Conservation (phyloP, 2,329 filamentous ascomycete genomes). For the Neonectria neomacrospora region DNA sequence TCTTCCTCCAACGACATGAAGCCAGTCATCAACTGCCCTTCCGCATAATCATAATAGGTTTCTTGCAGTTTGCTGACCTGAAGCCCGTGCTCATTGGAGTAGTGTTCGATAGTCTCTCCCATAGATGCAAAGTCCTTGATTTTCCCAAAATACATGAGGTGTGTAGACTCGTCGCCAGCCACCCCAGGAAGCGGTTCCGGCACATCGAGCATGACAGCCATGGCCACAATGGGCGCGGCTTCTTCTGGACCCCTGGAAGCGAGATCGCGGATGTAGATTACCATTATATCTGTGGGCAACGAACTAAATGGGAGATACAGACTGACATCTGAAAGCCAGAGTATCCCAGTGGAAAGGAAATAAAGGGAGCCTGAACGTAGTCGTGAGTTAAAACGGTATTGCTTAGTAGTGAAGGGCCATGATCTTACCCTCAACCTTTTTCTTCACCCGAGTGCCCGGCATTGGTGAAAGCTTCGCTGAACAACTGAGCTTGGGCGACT, state of each 20-base stretch:
- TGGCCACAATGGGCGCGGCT: background rate
- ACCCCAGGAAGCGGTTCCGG: background rate
- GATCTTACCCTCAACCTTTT: background rate
- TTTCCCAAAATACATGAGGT: slow-evolving; percentile 1
- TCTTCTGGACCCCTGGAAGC: background rate
- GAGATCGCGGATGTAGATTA: slow-evolving; percentile 18
- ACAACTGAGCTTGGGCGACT: background rate
- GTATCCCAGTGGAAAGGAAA: slow-evolving; percentile 18
- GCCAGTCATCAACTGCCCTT: slow-evolving; percentile 1
- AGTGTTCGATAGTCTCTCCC: slow-evolving; percentile 9
- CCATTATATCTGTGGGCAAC: background rate
- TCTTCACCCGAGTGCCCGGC: too few relatives aligned
- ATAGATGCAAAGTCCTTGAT: slow-evolving; percentile 5
- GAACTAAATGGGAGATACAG: slow-evolving; percentile 13
- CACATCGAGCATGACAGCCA: too few relatives aligned
- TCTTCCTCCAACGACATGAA: too few relatives aligned
- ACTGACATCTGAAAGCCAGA: slow-evolving; percentile 11
- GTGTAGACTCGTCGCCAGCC: too few relatives aligned
- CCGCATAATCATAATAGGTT: slow-evolving; percentile 9
- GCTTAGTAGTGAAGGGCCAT: background rate
- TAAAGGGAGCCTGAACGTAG: slow-evolving; percentile 1
- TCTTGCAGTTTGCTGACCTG: slow-evolving; percentile 8
- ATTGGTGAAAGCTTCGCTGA: background rate
- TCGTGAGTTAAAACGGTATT: background rate
- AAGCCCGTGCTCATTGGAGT: slow-evolving; percentile 7